Conservation (phyloP, 306 rosid species). For the Parietaria judaica region DNA sequence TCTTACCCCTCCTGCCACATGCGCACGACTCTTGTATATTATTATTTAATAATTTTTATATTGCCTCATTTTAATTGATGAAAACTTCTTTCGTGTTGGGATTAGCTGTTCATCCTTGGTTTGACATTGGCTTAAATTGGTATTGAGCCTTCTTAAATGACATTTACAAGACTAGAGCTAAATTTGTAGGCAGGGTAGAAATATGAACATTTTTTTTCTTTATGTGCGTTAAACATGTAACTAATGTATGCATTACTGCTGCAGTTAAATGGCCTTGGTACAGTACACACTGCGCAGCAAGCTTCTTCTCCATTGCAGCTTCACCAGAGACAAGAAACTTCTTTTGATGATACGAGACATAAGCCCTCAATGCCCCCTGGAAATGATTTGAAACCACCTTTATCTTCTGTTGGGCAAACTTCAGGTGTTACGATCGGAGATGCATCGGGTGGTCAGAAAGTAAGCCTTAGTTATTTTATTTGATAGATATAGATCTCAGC, state of each 20-base stretch:
- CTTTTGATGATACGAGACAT: conserved; percentile 51
- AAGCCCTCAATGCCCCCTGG: conserved; percentile 42
- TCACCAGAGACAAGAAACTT: conserved; percentile 71
- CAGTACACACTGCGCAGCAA: conserved; percentile 55
- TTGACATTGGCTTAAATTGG: background rate
- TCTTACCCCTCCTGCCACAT: background rate
- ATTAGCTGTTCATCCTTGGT: background rate
- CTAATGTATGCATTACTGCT: background rate
- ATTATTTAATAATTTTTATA: too few species aligned
- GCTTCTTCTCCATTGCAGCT: conserved; percentile 48
- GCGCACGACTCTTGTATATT: background rate
- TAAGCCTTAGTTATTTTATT: conserved; percentile 15
- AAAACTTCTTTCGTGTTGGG: background rate
- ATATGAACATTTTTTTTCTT: too few species aligned
- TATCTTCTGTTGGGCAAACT: conserved; percentile 57
- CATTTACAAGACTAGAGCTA: background rate
- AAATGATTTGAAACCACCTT: conserved; percentile 46
- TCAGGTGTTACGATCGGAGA: conserved; percentile 40
- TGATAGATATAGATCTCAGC: background rate
- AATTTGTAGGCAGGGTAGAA: too few species aligned
- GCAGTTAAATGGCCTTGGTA: conserved; percentile 55
- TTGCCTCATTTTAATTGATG: too few species aligned
- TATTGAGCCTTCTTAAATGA: background rate
- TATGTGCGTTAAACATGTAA: too few species aligned
- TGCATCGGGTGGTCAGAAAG: conserved; percentile 53